These are phyloP conservation scores for Juglanconis oblonga DNA, from an alignment of 2,329 filamentous ascomycete genomes.

Conservation along the genomic window DNA sequence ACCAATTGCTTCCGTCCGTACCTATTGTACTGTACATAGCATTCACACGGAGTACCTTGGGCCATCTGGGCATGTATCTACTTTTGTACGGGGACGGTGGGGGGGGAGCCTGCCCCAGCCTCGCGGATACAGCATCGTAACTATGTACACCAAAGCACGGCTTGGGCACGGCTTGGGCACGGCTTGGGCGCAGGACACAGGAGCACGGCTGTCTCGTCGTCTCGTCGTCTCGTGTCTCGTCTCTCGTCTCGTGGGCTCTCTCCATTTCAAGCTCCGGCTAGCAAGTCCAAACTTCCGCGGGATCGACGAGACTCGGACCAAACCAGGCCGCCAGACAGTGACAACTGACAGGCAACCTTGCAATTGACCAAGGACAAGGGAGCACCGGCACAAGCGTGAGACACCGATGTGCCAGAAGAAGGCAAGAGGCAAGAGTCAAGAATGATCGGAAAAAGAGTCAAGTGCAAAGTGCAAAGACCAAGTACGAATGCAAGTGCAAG, in stretches of 20 bases:
- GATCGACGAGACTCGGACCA: neutral
- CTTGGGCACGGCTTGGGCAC: too few species aligned
- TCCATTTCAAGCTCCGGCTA: neutral
- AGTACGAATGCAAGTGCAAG: constrained; percentile 7
- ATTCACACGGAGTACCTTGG: too few species aligned
- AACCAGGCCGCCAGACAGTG: neutral
- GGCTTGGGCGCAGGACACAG: neutral
- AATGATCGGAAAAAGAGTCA: neutral
- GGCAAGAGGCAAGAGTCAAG: constrained; percentile 3
- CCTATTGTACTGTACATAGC: too few species aligned
- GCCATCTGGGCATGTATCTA: too few species aligned
- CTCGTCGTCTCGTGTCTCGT: neutral
- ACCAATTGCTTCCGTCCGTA: neutral
- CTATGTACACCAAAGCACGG: too few species aligned
- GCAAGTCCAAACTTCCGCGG: neutral
- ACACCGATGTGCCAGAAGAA: neutral
- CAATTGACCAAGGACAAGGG: neutral
- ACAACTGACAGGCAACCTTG: neutral
- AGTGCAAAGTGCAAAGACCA: neutral
- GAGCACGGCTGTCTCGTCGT: neutral
- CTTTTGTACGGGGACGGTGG: too few species aligned
- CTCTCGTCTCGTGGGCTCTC: neutral
- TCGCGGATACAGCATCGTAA: too few species aligned
- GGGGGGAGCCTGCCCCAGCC: too few species aligned
- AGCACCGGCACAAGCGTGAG: neutral